phyloP scores from a whole-genome alignment of 768 basidiomycete genomes.

The Pisolithus albus region DNA sequence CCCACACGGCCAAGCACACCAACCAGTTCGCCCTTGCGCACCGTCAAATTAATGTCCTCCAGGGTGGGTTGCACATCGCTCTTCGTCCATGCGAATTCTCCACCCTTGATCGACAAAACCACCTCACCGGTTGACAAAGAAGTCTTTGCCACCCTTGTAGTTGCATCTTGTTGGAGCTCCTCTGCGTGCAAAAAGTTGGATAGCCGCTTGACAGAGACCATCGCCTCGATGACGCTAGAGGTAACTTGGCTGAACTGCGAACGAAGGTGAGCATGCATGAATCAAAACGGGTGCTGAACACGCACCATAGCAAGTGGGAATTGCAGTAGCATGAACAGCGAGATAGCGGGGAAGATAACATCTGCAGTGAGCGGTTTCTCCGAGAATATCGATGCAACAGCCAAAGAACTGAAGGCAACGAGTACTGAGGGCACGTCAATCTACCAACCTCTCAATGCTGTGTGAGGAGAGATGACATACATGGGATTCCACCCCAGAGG shows the following conservation, averaged over 20 bases:
- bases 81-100: slow-evolving; percentile 78
- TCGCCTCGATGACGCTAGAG: slow-evolving; percentile 77
- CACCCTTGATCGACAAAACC: slow-evolving; percentile 64
- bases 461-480: slow-evolving; percentile 20
- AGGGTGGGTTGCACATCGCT: slow-evolving; percentile 51
- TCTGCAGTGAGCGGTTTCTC: slow-evolving; percentile 75
- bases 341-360: slow-evolving; percentile 93
- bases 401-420: slow-evolving; percentile 80
- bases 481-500: slow-evolving; percentile 63
- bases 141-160: slow-evolving; percentile 41
- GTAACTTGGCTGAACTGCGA: slow-evolving; percentile 62
- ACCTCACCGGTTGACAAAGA: slow-evolving; percentile 53
- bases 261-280: background rate
- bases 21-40: slow-evolving; percentile 78
- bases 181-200: slow-evolving; percentile 67
- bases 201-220: slow-evolving; percentile 77
- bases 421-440: slow-evolving; percentile 35
- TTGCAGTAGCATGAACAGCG: slow-evolving; percentile 79
- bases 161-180: slow-evolving; percentile 76
- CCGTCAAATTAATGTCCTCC: slow-evolving; percentile 67
- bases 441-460: background rate
- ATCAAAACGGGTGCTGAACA: background rate
- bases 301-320: slow-evolving; percentile 81
- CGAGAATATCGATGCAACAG: slow-evolving; percentile 57
- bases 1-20: slow-evolving; percentile 88